These are phyloP conservation scores for Ogataea trehalophila DNA, from an alignment of 805 yeast species.

Conservation along the genomic window DNA sequence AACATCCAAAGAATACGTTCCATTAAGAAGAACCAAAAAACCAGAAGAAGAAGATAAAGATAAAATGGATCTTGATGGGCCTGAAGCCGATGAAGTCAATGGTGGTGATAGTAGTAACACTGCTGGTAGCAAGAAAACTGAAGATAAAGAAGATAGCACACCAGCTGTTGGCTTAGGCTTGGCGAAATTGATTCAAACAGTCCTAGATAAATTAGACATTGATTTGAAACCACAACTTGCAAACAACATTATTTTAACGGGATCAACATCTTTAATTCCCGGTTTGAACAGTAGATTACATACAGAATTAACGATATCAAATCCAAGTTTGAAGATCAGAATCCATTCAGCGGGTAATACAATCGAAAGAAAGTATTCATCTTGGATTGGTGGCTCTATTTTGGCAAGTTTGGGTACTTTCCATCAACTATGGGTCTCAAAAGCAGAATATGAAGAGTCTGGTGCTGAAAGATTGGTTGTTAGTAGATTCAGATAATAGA, in stretches of 20 bases:
- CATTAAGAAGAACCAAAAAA: conserved; percentile 55
- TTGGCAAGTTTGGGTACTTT: conserved; percentile 86
- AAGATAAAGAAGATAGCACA: not conserved
- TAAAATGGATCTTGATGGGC: conserved; percentile 30
- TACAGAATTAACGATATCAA: conserved; percentile 58
- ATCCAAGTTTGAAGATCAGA: conserved; percentile 84
- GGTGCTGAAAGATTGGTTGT: conserved; percentile 77
- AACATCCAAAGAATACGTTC: conserved; percentile 61
- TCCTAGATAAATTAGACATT: conserved; percentile 60
- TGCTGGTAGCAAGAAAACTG: conserved; percentile 16
- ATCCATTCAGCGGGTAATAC: conserved; percentile 76
- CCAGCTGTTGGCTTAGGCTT: conserved; percentile 33
- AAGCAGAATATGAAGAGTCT: conserved; percentile 80
- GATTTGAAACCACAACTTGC: conserved; percentile 83
- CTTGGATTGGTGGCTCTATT: conserved; percentile 93
- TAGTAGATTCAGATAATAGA: conserved; percentile 73
- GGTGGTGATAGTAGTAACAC: conserved; percentile 27
- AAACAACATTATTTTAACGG: conserved; percentile 82
- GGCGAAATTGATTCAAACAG: conserved; percentile 54
- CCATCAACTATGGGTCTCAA: conserved; percentile 93
- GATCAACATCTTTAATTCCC: conserved; percentile 76
- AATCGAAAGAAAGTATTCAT: conserved; percentile 70
- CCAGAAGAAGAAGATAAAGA: conserved; percentile 28
- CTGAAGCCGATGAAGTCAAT: conserved; percentile 1
- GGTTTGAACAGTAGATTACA: conserved; percentile 75